Percentiles rank a stretch among this genome's conserved stretches.
These are phyloP conservation scores for Pseudogymnoascus sp. DNA, from an alignment of 2,329 filamentous ascomycete genomes.

Conservation along the genomic window DNA sequence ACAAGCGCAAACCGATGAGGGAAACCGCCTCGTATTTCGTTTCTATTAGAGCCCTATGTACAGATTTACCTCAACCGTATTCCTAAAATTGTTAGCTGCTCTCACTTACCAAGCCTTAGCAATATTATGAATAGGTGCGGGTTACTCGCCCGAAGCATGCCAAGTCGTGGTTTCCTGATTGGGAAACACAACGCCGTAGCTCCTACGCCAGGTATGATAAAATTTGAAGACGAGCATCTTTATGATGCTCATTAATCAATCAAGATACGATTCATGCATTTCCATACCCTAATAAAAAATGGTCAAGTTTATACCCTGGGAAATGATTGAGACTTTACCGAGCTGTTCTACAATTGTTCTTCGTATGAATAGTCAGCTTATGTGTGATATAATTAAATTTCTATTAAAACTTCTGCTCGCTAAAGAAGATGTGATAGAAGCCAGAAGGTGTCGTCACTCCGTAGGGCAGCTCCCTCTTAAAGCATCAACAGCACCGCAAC, in stretches of 20 bases:
- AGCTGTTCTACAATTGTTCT: too few species aligned
- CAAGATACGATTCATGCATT: background rate
- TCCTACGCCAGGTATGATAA: background rate
- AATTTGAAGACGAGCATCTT: background rate
- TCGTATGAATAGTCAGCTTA: too few species aligned
- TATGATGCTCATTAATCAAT: background rate
- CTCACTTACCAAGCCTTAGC: background rate
- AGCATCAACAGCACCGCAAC: too few species aligned
- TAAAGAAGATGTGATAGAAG: too few species aligned
- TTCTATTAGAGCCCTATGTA: background rate
- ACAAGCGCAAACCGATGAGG: background rate
- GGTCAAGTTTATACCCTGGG: too few species aligned
- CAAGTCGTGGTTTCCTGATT: background rate
- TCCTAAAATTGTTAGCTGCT: background rate
- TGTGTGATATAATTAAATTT: too few species aligned
- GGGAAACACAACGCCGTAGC: background rate
- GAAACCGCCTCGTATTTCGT: background rate
- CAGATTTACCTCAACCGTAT: background rate
- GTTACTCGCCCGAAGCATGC: background rate
- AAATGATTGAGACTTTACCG: too few species aligned
- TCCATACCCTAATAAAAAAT: background rate
- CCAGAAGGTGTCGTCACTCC: too few species aligned
- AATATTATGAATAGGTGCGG: background rate
- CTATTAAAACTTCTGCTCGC: too few species aligned
- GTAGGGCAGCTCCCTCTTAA: too few species aligned